A percentile compares a stretch with the other conserved stretches of the same genome.
Evolutionary conservation across 1,139 yeast species (phyloP).

Genomic region (Spathaspora sp.): DNA sequence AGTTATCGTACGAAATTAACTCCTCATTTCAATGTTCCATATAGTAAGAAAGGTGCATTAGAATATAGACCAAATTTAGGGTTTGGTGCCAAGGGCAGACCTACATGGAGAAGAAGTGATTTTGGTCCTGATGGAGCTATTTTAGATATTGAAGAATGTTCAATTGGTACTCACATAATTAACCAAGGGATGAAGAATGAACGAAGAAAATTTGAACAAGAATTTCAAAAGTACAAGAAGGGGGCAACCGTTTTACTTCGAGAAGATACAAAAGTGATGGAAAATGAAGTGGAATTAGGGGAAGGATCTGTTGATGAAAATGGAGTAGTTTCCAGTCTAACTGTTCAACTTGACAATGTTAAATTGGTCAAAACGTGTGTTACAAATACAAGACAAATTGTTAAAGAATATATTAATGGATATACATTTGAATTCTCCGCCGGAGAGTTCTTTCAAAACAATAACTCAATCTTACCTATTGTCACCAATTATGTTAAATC

Average conservation of each 20-base stretch:
- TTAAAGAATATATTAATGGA: constrained; percentile 74
- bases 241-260: constrained; percentile 88
- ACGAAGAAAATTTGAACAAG: constrained; percentile 50
- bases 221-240: constrained; percentile 60
- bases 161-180: constrained; percentile 79
- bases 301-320: constrained; percentile 44
- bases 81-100: constrained; percentile 83
- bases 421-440: constrained; percentile 84
- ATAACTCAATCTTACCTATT: constrained; percentile 82
- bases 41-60: constrained; percentile 36
- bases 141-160: constrained; percentile 90
- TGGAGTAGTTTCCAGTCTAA: constrained; percentile 29
- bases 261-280: constrained; percentile 60
- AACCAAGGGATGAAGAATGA: constrained; percentile 76
- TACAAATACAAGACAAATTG: constrained; percentile 75
- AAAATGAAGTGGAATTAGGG: constrained; percentile 24
- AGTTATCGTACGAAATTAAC: constrained; percentile 88
- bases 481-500: constrained; percentile 80
- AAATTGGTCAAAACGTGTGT: constrained; percentile 50
- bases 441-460: constrained; percentile 94
- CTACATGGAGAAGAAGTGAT: constrained; percentile 56
- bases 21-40: constrained; percentile 92
- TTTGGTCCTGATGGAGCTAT: constrained; percentile 52
- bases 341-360: constrained; percentile 20
- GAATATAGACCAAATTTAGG: constrained; percentile 72